Evolutionary conservation across 768 basidiomycete species (phyloP).

Genomic region (Suillus occidentalis): DNA sequence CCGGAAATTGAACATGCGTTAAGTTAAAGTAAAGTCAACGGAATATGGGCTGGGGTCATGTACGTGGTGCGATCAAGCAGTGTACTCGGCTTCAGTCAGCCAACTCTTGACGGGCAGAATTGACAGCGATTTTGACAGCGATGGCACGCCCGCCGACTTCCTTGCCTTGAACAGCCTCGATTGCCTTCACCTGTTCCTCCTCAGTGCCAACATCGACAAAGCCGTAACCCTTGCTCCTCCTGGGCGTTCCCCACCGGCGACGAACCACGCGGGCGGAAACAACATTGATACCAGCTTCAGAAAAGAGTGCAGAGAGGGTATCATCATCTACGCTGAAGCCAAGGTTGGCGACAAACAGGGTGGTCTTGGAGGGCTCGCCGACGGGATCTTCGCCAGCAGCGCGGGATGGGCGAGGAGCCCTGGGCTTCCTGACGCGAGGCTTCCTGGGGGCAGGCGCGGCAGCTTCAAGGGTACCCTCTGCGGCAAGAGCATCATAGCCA

Average conservation of each 20-base stretch:
- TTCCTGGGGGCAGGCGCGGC: constrained; percentile 43
- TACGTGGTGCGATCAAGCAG: constrained; percentile 21
- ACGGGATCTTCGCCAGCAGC: constrained; percentile 79
- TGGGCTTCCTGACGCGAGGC: constrained; percentile 57
- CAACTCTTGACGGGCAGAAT: constrained; percentile 62
- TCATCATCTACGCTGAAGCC: constrained; percentile 92
- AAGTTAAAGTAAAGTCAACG: constrained; percentile 29
- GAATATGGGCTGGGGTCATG: constrained; percentile 21
- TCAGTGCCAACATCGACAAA: constrained; percentile 94
- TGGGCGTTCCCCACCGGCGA: constrained; percentile 77
- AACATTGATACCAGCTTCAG: constrained; percentile 79
- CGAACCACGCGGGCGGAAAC: constrained; percentile 88
- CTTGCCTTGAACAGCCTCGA: constrained; percentile 83
- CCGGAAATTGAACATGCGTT: constrained; percentile 21
- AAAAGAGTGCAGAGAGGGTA: constrained; percentile 78
- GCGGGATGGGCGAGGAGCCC: constrained; percentile 57
- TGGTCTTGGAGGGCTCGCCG: constrained; percentile 86
- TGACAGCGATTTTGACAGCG: constrained; percentile 95
- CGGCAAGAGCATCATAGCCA: constrained; percentile 33
- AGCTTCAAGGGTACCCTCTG: constrained; percentile 38
- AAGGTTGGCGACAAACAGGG: constrained; percentile 97
- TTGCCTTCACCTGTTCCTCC: constrained; percentile 89
- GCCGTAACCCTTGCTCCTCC: constrained; percentile 94
- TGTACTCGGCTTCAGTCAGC: constrained; percentile 36
- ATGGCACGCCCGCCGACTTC: constrained; percentile 83